Base-by-base conservation (phyloP, 768 basidiomycete species). In the Macrocybe gigantea region DNA sequence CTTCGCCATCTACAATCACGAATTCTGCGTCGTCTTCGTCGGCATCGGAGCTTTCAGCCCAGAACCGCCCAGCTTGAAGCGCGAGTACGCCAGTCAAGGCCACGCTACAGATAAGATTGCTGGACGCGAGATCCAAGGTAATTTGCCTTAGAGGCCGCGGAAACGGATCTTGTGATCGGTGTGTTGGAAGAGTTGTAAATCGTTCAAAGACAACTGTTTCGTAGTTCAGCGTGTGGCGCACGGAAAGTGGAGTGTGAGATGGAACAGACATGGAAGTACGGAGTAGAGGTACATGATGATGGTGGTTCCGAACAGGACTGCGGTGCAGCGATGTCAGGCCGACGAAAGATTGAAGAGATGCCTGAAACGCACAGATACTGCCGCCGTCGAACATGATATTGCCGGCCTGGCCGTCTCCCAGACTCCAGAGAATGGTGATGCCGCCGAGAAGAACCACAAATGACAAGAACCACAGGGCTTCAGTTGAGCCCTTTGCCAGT, bases 341-440 rank as follows among this genome's bases (percentile, higher is more conserved):
- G 41, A 45, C 44, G 34, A 49, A 47, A 38, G 44, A 36, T 38
- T 15, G 22, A 14, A 11, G 32, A 44, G 7, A 35, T 33, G 33
- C 11, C 30, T 7, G n/a, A 7, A 29, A 33, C 38, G 9, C 52
- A 92, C 90, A 87, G 55, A 91, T 83, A 63, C 88, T 91, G 44
- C 85, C 90, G 22, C 90, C 89, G 58, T 93, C 90, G 56, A 93
- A 93, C 88, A 93, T 91, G 60, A 93, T 71, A 64, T 93, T 92
- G 32, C 82, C 86, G 2, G 89, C 89, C 53, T 79, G 68, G 6
- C 85, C 79, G 52, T 92, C 88, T 33, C 79, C 71, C 52, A 91
- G 70, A 63, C 87, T 91, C 82, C 83, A 87, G 22, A 89, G 69
- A 43, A 91, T 80, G 40, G 84, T 85, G 31, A 71, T 64, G 2